These are phyloP conservation scores for Dothiorella sarmentorum DNA, from an alignment of 2,329 filamentous ascomycete species.

Conservation along the genomic window DNA sequence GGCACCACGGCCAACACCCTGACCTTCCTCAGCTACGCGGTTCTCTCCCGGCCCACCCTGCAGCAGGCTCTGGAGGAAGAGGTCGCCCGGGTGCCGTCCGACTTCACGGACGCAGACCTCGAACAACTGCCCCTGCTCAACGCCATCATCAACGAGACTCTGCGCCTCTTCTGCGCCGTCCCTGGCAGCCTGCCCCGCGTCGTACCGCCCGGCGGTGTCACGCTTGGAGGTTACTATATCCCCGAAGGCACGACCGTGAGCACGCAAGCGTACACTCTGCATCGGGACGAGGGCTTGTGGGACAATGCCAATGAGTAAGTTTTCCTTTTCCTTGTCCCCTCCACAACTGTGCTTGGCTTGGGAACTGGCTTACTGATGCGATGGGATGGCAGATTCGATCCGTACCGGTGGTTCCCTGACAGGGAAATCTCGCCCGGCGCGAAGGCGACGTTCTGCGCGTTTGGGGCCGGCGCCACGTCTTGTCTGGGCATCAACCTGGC, in stretches of 20 bases:
- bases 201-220: conserved; percentile 33
- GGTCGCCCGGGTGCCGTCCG: conserved; percentile 22
- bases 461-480: conserved; percentile 65
- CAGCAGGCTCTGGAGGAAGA: conserved; percentile 28
- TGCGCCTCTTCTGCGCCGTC: conserved; percentile 37
- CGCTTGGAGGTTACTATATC: conserved; percentile 35
- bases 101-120: conserved; percentile 27
- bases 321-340: too few species aligned
- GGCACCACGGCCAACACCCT: neutral
- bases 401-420: conserved; percentile 29
- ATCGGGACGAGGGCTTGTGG: conserved; percentile 30
- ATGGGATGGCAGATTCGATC: conserved; percentile 30
- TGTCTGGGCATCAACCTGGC: conserved; percentile 69
- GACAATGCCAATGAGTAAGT: conserved; percentile 23
- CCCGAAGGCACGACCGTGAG: conserved; percentile 35
- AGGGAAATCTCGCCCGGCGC: conserved; percentile 27
- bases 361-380: too few species aligned
- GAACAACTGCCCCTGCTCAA: conserved; percentile 32
- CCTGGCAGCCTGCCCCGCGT: conserved; percentile 35
- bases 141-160: conserved; percentile 38
- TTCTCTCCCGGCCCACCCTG: conserved; percentile 21
- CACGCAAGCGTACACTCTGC: conserved; percentile 39
- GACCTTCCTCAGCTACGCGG: neutral
- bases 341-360: too few species aligned
- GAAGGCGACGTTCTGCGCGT: conserved; percentile 62